A percentile compares a stretch with the other conserved stretches of the same genome.
phyloP scores from a whole-genome alignment of 805 yeast genomes.

The Candida ficus region DNA sequence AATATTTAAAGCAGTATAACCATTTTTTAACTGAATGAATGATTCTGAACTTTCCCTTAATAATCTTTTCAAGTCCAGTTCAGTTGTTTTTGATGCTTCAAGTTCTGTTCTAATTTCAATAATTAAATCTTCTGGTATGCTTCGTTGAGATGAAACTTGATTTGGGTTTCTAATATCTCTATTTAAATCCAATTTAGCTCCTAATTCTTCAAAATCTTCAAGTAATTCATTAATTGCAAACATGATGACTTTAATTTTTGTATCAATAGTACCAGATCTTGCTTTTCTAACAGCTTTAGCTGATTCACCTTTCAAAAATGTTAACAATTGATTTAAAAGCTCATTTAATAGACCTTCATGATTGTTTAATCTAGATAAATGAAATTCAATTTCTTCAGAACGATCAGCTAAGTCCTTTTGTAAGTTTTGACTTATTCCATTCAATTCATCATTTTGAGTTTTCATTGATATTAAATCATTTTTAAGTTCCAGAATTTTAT shows the following conservation, averaged over 20 bases:
- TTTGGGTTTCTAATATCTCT: not conserved
- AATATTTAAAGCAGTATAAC: slow-evolving; percentile 9
- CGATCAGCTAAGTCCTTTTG: slow-evolving; percentile 13
- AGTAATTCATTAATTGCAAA: slow-evolving; percentile 17
- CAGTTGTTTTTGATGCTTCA: slow-evolving; percentile 10
- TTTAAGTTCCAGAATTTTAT: slow-evolving; percentile 24
- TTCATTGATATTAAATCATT: slow-evolving; percentile 23
- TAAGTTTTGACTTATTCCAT: slow-evolving; percentile 18
- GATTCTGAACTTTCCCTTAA: slow-evolving; percentile 12
- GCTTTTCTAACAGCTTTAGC: slow-evolving; percentile 18
- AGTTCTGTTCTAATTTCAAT: slow-evolving; percentile 10
- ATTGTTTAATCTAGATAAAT: slow-evolving; percentile 4
- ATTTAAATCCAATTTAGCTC: not conserved
- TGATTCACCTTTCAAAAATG: slow-evolving; percentile 15
- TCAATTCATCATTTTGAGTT: slow-evolving; percentile 19
- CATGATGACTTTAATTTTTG: slow-evolving; percentile 17
- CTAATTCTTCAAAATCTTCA: slow-evolving; percentile 2
- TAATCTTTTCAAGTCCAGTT: slow-evolving; percentile 14
- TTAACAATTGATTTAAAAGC: slow-evolving; percentile 10
- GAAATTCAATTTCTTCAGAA: slow-evolving; percentile 1
- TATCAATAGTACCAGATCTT: slow-evolving; percentile 18
- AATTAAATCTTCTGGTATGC: not conserved
- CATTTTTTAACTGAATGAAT: slow-evolving; percentile 14
- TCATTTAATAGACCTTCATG: slow-evolving; percentile 16
- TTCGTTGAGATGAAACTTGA: not conserved